A percentile compares a stretch with the other conserved stretches of the same genome.
Conservation (phyloP, 768 basidiomycete genomes). For the Calocera viscosa region DNA sequence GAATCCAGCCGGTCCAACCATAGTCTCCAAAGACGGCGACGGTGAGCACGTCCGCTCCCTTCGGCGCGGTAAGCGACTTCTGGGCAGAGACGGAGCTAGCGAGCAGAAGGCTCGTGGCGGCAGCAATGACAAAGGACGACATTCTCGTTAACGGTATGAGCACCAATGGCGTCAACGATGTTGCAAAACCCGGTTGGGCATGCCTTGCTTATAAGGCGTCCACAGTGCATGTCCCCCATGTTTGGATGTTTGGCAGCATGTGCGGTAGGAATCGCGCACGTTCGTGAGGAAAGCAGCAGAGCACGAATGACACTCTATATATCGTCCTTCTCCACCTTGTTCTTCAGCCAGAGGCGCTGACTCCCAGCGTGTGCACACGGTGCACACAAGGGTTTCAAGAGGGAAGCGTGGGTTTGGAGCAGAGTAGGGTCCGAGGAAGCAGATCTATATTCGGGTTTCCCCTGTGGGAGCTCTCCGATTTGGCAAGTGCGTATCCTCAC, state of each 20-base stretch:
- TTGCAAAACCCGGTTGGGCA: background rate
- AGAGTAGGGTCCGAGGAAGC: background rate
- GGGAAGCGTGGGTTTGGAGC: background rate
- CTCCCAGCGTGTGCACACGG: background rate
- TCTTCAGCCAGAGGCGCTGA: background rate
- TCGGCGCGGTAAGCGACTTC: background rate
- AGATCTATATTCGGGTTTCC: background rate
- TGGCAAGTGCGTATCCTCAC: too few relatives aligned
- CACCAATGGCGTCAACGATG: background rate
- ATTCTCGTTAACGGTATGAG: background rate
- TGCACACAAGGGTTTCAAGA: background rate
- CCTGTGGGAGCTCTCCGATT: background rate
- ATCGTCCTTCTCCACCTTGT: background rate
- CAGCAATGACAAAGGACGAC: background rate
- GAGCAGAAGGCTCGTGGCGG: background rate
- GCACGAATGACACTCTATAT: background rate
- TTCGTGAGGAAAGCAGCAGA: background rate
- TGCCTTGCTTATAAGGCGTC: background rate
- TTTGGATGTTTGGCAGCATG: too few relatives aligned
- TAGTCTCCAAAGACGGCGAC: background rate
- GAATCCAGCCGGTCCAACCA: background rate
- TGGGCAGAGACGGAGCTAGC: background rate
- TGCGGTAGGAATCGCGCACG: background rate
- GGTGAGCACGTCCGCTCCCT: background rate
- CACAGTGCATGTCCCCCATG: background rate